These are phyloP conservation scores for Talaromyces marneffei DNA, from an alignment of 2,329 filamentous ascomycete genomes.

Conservation along the genomic window DNA sequence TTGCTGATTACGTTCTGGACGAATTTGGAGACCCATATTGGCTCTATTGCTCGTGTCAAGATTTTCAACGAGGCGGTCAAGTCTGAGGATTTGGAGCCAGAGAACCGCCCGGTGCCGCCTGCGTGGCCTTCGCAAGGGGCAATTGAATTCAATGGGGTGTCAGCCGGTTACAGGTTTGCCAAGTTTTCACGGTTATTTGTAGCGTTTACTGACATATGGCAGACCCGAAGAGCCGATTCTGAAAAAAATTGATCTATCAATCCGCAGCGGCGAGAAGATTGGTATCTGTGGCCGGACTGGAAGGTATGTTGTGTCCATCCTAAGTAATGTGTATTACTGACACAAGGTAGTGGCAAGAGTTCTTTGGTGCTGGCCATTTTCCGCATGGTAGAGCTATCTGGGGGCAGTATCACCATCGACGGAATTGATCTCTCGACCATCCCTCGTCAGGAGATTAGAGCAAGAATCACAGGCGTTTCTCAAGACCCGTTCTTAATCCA, in stretches of 20 bases:
- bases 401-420: slow-evolving; percentile 40
- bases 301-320: background rate
- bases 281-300: slow-evolving; percentile 39
- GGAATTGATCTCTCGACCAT: slow-evolving; percentile 37
- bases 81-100: slow-evolving; percentile 40
- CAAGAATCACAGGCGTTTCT: slow-evolving; percentile 38
- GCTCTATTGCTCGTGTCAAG: slow-evolving; percentile 52
- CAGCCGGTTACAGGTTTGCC: slow-evolving; percentile 39
- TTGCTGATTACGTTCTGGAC: slow-evolving; percentile 52
- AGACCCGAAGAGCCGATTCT: slow-evolving; percentile 34
- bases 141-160: slow-evolving; percentile 42
- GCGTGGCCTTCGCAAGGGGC: slow-evolving; percentile 41
- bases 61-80: slow-evolving; percentile 45
- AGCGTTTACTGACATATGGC: background rate
- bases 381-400: slow-evolving; percentile 38
- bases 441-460: slow-evolving; percentile 36
- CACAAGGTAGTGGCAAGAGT: slow-evolving; percentile 35
- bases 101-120: slow-evolving; percentile 35
- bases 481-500: slow-evolving; percentile 42
- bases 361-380: slow-evolving; percentile 40
- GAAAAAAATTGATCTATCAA: slow-evolving; percentile 42
- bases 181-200: background rate
- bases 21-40: slow-evolving; percentile 53
- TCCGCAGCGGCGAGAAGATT: slow-evolving; percentile 39
- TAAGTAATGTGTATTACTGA: background rate